phyloP scores from a whole-genome alignment of 176 grass and related monocot species.

The Tillandsia leiboldiana region DNA sequence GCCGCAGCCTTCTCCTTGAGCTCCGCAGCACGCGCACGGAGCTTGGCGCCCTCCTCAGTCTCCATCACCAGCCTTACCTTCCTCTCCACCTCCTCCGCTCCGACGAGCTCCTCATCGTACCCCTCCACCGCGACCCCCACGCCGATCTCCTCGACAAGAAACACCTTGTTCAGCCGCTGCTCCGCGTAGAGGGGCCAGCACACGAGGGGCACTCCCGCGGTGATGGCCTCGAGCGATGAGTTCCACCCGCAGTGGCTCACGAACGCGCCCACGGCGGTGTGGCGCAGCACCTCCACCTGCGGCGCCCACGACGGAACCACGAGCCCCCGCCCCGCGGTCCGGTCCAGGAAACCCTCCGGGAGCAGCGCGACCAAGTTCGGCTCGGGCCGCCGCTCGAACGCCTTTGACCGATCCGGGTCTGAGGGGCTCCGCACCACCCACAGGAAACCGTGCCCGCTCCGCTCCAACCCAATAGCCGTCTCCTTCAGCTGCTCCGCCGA shows the following conservation, averaged over 20 bases:
- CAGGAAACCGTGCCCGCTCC: conserved; percentile 19
- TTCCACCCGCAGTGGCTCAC: conserved; percentile 27
- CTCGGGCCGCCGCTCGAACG: neutral
- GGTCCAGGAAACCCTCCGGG: conserved; percentile 26
- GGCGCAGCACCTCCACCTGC: conserved; percentile 25
- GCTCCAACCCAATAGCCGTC: conserved; percentile 16
- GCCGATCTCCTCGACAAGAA: conserved; percentile 45
- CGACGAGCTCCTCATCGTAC: conserved; percentile 33
- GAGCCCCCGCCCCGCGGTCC: conserved; percentile 15
- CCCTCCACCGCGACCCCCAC: conserved; percentile 31
- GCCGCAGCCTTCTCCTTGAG: conserved; percentile 2
- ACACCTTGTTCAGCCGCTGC: conserved; percentile 47
- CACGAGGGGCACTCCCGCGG: conserved; percentile 5
- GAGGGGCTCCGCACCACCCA: conserved; percentile 16
- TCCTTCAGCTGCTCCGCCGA: conserved; percentile 16
- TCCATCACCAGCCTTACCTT: conserved; percentile 28
- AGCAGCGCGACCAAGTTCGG: conserved; percentile 13
- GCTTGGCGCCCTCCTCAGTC: conserved; percentile 4
- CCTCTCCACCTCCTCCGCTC: conserved; percentile 38
- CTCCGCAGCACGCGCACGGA: neutral
- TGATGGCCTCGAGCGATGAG: conserved; percentile 13
- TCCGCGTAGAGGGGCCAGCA: conserved; percentile 70
- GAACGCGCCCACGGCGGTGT: conserved; percentile 19
- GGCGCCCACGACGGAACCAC: conserved; percentile 31
- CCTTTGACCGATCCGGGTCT: neutral